A percentile compares a stretch with the other conserved stretches of the same genome.
Conservation (phyloP, 1,284 basidiomycete genomes). For the Rhodotorula sp. region DNA sequence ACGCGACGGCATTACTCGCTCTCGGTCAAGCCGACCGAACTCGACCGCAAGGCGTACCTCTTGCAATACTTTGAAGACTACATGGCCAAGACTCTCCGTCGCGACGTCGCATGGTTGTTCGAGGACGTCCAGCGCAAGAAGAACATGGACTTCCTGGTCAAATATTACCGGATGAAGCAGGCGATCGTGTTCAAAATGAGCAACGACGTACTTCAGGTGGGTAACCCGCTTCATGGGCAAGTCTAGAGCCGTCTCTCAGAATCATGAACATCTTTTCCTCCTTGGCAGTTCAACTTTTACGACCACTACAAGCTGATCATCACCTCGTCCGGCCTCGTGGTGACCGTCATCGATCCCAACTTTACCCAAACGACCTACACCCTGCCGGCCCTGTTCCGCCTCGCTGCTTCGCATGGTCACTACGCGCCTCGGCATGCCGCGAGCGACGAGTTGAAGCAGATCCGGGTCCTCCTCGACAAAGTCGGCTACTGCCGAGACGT, state of each 20-base stretch:
- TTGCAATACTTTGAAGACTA: constrained; percentile 89
- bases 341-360: constrained; percentile 87
- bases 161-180: constrained; percentile 93
- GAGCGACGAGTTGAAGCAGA: constrained; percentile 58
- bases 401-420: constrained; percentile 51
- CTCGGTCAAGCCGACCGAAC: constrained; percentile 52
- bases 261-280: background rate
- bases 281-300: constrained; percentile 89
- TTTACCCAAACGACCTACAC: constrained; percentile 74
- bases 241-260: background rate
- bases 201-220: constrained; percentile 85
- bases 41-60: constrained; percentile 83
- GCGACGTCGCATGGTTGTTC: constrained; percentile 75
- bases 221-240: constrained; percentile 38
- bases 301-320: constrained; percentile 95
- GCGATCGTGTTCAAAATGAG: constrained; percentile 95
- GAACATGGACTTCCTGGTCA: constrained; percentile 92
- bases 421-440: constrained; percentile 1
- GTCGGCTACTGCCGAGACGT: constrained; percentile 79
- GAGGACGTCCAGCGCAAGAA: constrained; percentile 64
- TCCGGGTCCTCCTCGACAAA: constrained; percentile 61
- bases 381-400: constrained; percentile 68
- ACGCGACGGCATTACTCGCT: constrained; percentile 48
- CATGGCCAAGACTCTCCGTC: constrained; percentile 81
- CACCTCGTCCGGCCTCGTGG: constrained; percentile 69